Evolutionary conservation across 768 basidiomycete species (phyloP).

Genomic region (Saitozyma sp.): DNA sequence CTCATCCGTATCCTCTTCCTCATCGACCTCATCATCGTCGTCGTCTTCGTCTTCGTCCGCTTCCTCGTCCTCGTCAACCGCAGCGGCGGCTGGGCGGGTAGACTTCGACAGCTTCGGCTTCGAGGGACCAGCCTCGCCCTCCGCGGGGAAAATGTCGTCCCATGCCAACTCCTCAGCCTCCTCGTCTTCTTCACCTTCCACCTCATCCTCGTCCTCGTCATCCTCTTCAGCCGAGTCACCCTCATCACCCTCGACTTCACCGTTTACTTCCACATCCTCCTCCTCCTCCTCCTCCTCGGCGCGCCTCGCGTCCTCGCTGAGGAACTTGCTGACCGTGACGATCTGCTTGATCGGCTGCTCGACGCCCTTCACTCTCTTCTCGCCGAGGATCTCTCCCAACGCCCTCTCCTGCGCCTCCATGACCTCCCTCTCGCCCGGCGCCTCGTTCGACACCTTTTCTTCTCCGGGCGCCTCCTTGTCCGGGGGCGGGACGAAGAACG

Average conservation of each 20-base stretch:
- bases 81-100: slow-evolving; percentile 27
- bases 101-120: slow-evolving; percentile 41
- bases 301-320: slow-evolving; percentile 76
- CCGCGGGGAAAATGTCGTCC: slow-evolving; percentile 78
- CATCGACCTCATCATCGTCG: slow-evolving; percentile 22
- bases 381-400: slow-evolving; percentile 61
- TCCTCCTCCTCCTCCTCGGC: slow-evolving; percentile 53
- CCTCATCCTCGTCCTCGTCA: slow-evolving; percentile 39
- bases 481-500: slow-evolving; percentile 83
- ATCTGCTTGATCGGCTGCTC: slow-evolving; percentile 84
- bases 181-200: slow-evolving; percentile 45
- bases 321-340: slow-evolving; percentile 82
- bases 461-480: slow-evolving; percentile 16
- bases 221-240: slow-evolving; percentile 8
- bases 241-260: slow-evolving; percentile 34
- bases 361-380: slow-evolving; percentile 60
- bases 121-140: slow-evolving; percentile 56
- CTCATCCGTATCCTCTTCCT: slow-evolving; percentile 31
- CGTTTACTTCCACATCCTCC: slow-evolving; percentile 41
- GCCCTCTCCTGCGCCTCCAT: slow-evolving; percentile 55
- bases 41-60: slow-evolving; percentile 46
- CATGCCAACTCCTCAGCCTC: slow-evolving; percentile 62
- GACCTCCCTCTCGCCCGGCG: slow-evolving; percentile 55
- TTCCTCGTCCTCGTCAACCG: slow-evolving; percentile 38
- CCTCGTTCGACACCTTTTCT: slow-evolving; percentile 53